These are phyloP conservation scores for Pontederia crassipes DNA, from an alignment of 176 grass and related monocot genomes.

Conservation along the genomic window DNA sequence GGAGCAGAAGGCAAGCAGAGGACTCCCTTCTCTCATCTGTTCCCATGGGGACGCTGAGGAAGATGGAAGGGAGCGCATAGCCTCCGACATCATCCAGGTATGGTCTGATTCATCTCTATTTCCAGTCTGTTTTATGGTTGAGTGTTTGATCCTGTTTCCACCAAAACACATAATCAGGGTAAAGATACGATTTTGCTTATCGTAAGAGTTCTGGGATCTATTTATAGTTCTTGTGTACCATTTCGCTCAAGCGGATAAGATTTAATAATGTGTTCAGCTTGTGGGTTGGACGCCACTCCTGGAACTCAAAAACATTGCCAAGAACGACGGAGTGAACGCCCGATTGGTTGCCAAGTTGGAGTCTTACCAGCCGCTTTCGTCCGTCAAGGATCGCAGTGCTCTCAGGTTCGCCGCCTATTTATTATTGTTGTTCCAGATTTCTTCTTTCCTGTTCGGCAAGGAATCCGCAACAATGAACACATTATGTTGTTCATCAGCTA, in stretches of 20 bases:
- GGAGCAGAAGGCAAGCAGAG: conserved; percentile 45
- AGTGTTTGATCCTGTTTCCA: background rate
- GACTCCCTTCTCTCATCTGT: conserved; percentile 43
- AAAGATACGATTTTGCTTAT: background rate
- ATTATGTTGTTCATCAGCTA: background rate
- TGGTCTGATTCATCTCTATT: background rate
- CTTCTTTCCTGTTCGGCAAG: background rate
- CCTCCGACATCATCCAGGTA: conserved; percentile 63
- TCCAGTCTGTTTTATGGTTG: background rate
- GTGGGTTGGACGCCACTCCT: conserved; percentile 72
- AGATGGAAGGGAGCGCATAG: conserved; percentile 41
- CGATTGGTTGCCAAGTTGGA: conserved; percentile 63
- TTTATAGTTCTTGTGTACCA: background rate
- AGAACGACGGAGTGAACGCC: conserved; percentile 31
- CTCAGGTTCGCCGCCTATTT: conserved; percentile 29
- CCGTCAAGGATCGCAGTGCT: conserved; percentile 56
- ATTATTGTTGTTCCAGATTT: background rate
- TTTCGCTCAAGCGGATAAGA: background rate
- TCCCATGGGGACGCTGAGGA: conserved; percentile 21
- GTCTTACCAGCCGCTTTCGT: conserved; percentile 61
- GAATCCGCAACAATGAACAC: background rate
- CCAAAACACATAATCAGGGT: too few relatives aligned
- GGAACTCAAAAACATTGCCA: conserved; percentile 41
- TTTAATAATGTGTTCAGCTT: conserved; percentile 40
- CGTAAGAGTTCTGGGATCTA: background rate